Percentiles rank a stretch among this genome's conserved stretches.
These are phyloP conservation scores for Aspergillus indologenus DNA, from an alignment of 495 filamentous ascomycete genomes.

Conservation along the genomic window DNA sequence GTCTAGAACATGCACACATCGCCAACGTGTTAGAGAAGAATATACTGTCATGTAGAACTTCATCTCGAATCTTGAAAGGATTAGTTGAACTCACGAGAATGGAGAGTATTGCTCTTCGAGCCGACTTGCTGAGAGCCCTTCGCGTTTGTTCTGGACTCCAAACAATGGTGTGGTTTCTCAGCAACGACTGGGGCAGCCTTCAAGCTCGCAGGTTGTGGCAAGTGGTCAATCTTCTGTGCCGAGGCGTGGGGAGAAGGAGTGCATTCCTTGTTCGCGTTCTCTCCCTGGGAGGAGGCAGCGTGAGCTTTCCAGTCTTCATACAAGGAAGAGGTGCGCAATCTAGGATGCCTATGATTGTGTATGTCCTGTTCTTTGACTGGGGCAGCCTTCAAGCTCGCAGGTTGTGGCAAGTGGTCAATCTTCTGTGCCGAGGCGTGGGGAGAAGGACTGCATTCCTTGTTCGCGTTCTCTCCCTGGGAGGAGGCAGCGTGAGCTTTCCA, in stretches of 20 bases:
- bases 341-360: neutral
- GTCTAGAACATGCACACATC: neutral
- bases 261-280: neutral
- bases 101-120: neutral
- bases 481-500: slow-evolving; percentile 19
- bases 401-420: neutral
- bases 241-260: neutral
- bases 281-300: neutral
- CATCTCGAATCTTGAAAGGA: neutral
- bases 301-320: slow-evolving; percentile 24
- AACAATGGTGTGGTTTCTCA: neutral
- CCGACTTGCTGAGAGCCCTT: neutral
- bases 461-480: neutral
- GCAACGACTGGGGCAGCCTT: neutral
- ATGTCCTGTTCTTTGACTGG: neutral
- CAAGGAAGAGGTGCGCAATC: slow-evolving; percentile 10
- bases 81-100: neutral
- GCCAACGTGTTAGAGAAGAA: neutral
- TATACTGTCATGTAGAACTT: neutral
- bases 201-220: neutral
- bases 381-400: neutral
- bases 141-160: neutral
- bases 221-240: neutral
- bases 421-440: neutral
- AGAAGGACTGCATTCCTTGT: neutral